Percentiles rank a stretch among this genome's conserved stretches.
Evolutionary conservation across 78 protist species (phyloP).

Genomic region (Blattamonas nauphoetae): DNA sequence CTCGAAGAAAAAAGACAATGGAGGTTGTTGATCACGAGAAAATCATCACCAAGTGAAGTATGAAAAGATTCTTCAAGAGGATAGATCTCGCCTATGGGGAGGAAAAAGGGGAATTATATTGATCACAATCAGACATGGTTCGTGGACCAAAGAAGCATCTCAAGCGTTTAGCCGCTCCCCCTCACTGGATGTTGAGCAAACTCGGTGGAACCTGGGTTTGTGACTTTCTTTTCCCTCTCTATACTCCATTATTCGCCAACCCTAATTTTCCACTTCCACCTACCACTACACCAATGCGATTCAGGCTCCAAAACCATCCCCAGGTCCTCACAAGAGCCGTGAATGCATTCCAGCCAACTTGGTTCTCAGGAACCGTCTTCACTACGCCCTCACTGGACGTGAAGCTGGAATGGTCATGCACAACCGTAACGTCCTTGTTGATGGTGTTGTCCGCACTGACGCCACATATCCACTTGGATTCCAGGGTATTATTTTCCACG

Average conservation of each 20-base stretch:
- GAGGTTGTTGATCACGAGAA: background rate
- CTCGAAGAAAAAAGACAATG: no score
- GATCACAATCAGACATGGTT: slow-evolving; percentile 13
- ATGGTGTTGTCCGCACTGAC: slow-evolving; percentile 93
- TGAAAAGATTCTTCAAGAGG: background rate
- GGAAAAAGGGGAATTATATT: background rate
- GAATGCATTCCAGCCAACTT: slow-evolving; percentile 93
- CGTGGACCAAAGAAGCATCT: slow-evolving; percentile 91
- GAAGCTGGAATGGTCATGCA: slow-evolving; percentile 81
- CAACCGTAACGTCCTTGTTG: slow-evolving; percentile 87
- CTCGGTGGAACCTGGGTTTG: slow-evolving; percentile 78
- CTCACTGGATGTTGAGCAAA: slow-evolving; percentile 96
- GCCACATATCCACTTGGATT: slow-evolving; percentile 94
- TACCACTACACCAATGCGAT: no score
- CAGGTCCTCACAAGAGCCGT: slow-evolving; percentile 97
- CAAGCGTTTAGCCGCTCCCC: slow-evolving; percentile 93
- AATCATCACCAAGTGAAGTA: background rate
- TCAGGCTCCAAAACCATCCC: slow-evolving; percentile 81
- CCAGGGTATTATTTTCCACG: slow-evolving; percentile 55
- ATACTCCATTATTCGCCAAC: background rate
- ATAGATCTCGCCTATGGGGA: background rate
- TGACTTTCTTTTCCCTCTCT: background rate
- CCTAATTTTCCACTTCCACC: background rate
- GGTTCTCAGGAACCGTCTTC: slow-evolving; percentile 91
- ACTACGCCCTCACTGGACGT: slow-evolving; percentile 88